These are phyloP conservation scores for Beverwykella pulmonaria DNA, from an alignment of 495 filamentous ascomycete genomes.

Conservation along the genomic window DNA sequence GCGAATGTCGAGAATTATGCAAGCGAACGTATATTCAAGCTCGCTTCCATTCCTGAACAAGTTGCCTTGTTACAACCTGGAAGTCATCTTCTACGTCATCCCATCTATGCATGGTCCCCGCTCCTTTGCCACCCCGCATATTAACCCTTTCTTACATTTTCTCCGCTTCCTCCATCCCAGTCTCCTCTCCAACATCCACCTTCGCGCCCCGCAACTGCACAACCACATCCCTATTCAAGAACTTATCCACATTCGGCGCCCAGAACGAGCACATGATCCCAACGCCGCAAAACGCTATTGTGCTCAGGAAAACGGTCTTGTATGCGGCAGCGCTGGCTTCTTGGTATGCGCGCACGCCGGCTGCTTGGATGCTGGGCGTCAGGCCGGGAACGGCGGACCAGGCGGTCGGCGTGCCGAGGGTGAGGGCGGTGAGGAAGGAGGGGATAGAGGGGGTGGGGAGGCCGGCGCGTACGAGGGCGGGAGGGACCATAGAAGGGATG, in stretches of 20 bases:
- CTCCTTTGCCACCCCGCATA: background rate
- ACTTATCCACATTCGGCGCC: conserved; percentile 27
- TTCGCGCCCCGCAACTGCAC: conserved; percentile 14
- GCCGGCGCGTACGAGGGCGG: conserved; percentile 14
- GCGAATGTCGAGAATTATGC: too few species aligned
- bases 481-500: conserved; percentile 18
- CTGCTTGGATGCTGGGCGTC: conserved; percentile 15
- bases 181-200: conserved; percentile 5
- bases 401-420: conserved; percentile 14
- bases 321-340: conserved; percentile 23
- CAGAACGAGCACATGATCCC: conserved; percentile 20
- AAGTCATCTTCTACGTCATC: too few species aligned
- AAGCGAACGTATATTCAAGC: too few species aligned
- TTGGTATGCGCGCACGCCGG: conserved; percentile 21
- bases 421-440: conserved; percentile 14
- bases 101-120: background rate
- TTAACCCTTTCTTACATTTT: background rate
- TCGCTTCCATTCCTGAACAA: too few species aligned
- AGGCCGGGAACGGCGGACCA: conserved; percentile 21
- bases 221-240: conserved; percentile 28
- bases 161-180: background rate
- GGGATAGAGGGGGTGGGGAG: conserved; percentile 9
- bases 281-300: conserved; percentile 30
- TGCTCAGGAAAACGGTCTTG: conserved; percentile 31
- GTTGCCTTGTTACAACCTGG: too few species aligned